Evolutionary conservation across 768 basidiomycete genomes (phyloP).

Genomic region (Xerocomus spinulosus): DNA sequence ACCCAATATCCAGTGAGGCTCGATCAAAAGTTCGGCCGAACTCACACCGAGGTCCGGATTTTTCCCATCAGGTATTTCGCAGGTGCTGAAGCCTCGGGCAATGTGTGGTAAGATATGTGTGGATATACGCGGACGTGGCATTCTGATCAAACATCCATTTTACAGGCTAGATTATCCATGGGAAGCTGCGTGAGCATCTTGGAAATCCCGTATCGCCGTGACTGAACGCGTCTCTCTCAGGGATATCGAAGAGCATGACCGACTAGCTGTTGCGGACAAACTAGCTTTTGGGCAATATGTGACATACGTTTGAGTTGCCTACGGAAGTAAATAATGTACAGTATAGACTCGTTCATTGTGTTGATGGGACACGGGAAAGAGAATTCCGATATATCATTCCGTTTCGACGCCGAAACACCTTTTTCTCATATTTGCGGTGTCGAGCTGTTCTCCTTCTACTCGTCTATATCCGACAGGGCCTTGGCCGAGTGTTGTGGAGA

Average conservation of each 20-base stretch:
- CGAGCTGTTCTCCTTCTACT: neutral
- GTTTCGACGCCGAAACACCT: neutral
- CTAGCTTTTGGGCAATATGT: slow-evolving; percentile 2
- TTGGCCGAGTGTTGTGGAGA: neutral
- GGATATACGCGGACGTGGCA: neutral
- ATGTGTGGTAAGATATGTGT: slow-evolving; percentile 58
- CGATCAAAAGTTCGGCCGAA: neutral
- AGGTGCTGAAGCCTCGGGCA: slow-evolving; percentile 68
- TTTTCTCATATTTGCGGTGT: neutral
- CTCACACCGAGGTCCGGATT: neutral
- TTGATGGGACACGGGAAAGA: too few species aligned
- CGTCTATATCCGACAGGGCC: neutral
- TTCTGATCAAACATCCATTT: slow-evolving; percentile 13
- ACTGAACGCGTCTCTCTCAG: slow-evolving; percentile 32
- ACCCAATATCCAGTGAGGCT: slow-evolving; percentile 53
- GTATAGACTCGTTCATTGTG: too few species aligned
- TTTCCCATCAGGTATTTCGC: slow-evolving; percentile 60
- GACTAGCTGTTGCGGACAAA: slow-evolving; percentile 47
- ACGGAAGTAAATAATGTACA: neutral
- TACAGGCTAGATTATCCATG: slow-evolving; percentile 80
- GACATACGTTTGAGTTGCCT: neutral
- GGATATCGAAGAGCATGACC: slow-evolving; percentile 74
- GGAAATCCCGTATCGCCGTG: neutral
- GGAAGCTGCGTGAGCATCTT: slow-evolving; percentile 60
- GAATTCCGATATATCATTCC: neutral